Conservation (phyloP, 441 rosid species). For the Pelargonium citronellum region DNA sequence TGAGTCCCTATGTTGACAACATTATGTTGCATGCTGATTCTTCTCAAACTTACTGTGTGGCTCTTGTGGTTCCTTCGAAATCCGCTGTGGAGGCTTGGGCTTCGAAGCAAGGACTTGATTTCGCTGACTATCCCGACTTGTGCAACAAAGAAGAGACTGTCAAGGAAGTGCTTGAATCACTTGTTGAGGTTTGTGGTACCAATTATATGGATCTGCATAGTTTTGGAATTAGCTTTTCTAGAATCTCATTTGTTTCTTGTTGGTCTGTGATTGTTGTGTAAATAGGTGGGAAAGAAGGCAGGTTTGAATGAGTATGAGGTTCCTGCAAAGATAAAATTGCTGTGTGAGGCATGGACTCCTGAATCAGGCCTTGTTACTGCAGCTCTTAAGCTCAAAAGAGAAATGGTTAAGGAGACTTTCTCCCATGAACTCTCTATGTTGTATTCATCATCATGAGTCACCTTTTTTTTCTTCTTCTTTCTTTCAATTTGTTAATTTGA, state of each 20-base stretch:
- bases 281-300: slow-evolving; percentile 66
- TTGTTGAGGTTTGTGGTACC: slow-evolving; percentile 33
- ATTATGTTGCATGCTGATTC: slow-evolving; percentile 94
- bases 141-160: slow-evolving; percentile 53
- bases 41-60: slow-evolving; percentile 77
- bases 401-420: slow-evolving; percentile 55
- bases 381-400: slow-evolving; percentile 90
- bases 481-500: too few species aligned
- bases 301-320: slow-evolving; percentile 77
- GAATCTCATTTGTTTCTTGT: background rate
- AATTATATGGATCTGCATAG: too few species aligned
- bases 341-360: slow-evolving; percentile 80
- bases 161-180: slow-evolving; percentile 69
- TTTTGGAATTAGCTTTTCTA: background rate
- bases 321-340: slow-evolving; percentile 73
- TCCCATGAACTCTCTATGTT: slow-evolving; percentile 61
- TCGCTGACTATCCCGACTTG: slow-evolving; percentile 42
- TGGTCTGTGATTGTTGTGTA: background rate
- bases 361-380: slow-evolving; percentile 87
- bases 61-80: slow-evolving; percentile 70
- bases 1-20: slow-evolving; percentile 66
- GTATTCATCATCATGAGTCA: slow-evolving; percentile 24
- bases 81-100: slow-evolving; percentile 76
- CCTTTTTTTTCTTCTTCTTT: too few species aligned
- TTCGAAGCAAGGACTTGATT: slow-evolving; percentile 51